phyloP scores from a whole-genome alignment of 108 stramenopile species.

The Cyclotella cryptica region DNA sequence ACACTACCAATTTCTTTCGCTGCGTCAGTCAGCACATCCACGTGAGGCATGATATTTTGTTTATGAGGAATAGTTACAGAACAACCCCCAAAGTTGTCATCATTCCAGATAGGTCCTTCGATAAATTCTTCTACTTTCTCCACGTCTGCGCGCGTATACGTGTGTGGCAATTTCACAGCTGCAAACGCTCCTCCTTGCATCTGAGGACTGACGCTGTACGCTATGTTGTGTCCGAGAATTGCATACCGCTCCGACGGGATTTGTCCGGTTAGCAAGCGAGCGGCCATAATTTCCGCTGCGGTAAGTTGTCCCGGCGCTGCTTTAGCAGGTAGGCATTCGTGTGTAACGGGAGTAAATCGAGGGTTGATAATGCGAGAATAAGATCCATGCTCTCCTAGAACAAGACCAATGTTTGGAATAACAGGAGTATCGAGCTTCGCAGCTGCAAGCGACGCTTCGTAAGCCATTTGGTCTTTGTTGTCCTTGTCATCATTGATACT shows the following conservation, averaged over 20 bases:
- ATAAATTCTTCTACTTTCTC: slow-evolving; percentile 86
- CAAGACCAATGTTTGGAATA: slow-evolving; percentile 90
- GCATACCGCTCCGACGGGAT: slow-evolving; percentile 77
- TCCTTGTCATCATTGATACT: slow-evolving; percentile 72
- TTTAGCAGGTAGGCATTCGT: slow-evolving; percentile 88
- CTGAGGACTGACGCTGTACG: slow-evolving; percentile 93
- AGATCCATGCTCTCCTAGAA: slow-evolving; percentile 85
- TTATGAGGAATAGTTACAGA: slow-evolving; percentile 99
- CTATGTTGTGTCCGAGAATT: slow-evolving; percentile 95
- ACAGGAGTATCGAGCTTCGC: slow-evolving; percentile 63
- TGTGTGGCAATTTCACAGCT: slow-evolving; percentile 83
- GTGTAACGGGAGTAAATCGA: slow-evolving; percentile 95
- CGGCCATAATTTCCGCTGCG: slow-evolving; percentile 91
- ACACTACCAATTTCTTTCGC: slow-evolving; percentile 97
- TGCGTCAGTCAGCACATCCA: slow-evolving; percentile 93
- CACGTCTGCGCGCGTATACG: slow-evolving; percentile 85
- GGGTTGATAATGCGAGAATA: slow-evolving; percentile 94
- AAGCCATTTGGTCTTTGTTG: slow-evolving; percentile 80
- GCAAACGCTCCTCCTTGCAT: slow-evolving; percentile 97
- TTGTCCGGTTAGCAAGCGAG: slow-evolving; percentile 81
- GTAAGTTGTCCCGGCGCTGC: slow-evolving; percentile 99
- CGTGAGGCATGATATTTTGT: slow-evolving; percentile 88
- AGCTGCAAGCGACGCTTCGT: slow-evolving; percentile 76
- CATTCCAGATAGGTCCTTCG: slow-evolving; percentile 84
- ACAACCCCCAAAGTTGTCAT: slow-evolving; percentile 85